phyloP scores from a whole-genome alignment of 495 filamentous ascomycete genomes.

The Penicillium pancosmium region DNA sequence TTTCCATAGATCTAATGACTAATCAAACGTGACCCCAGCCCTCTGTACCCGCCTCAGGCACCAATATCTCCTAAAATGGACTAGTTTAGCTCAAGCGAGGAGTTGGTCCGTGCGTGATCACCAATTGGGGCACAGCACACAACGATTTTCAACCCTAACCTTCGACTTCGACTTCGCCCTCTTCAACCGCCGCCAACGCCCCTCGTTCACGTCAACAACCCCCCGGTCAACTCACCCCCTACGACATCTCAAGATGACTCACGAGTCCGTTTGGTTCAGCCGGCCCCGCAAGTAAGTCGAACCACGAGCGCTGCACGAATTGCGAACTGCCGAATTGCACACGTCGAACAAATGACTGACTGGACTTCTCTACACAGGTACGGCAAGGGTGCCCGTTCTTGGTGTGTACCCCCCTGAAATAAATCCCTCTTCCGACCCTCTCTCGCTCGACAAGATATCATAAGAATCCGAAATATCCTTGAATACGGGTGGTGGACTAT shows the following conservation, averaged over 20 bases:
- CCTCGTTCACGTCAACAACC: conserved; percentile 38
- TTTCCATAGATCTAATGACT: too few relatives aligned
- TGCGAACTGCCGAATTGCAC: conserved; percentile 3
- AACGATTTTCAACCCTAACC: conserved; percentile 45
- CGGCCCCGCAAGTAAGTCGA: conserved; percentile 80
- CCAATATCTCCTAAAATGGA: conserved; percentile 18
- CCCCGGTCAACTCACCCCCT: conserved; percentile 43
- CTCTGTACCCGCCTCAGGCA: conserved; percentile 13
- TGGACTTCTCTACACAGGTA: conserved; percentile 33
- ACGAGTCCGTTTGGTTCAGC: conserved; percentile 99
- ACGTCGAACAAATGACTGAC: conserved; percentile 10
- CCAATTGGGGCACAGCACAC: conserved; percentile 42
- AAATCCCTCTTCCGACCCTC: conserved; percentile 16
- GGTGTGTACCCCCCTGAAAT: conserved; percentile 56
- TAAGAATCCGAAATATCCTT: conserved; percentile 10
- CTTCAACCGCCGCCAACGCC: conserved; percentile 47
- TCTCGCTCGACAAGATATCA: conserved; percentile 3
- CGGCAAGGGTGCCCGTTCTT: conserved; percentile 90
- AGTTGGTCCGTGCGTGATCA: conserved; percentile 38
- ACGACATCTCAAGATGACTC: conserved; percentile 76
- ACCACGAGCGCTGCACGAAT: conserved; percentile 7
- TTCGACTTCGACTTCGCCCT: conserved; percentile 26
- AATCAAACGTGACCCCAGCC: neutral
- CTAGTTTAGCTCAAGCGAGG: conserved; percentile 43
- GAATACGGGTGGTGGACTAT: conserved; percentile 11